Evolutionary conservation across 306 rosid genomes (phyloP).

Genomic region (Medicago ruthenica): DNA sequence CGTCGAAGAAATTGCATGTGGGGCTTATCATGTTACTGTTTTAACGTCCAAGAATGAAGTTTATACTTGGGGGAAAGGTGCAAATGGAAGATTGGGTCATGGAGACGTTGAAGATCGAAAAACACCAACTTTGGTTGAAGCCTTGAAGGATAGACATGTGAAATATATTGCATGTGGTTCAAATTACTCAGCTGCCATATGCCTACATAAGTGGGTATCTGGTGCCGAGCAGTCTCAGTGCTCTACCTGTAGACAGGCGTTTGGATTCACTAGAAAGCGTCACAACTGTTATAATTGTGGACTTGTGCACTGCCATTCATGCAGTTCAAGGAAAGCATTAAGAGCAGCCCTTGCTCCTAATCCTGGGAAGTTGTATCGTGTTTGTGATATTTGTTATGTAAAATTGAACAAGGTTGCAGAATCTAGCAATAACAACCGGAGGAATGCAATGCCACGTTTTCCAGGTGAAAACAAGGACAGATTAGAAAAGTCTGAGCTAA

Average conservation of each 20-base stretch:
- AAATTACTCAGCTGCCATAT: slow-evolving; percentile 86
- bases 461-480: slow-evolving; percentile 96
- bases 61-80: slow-evolving; percentile 99
- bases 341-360: slow-evolving; percentile 96
- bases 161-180: slow-evolving; percentile 93
- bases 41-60: slow-evolving; percentile 89
- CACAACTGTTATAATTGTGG: slow-evolving; percentile 99
- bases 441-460: slow-evolving; percentile 78
- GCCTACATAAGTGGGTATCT: slow-evolving; percentile 98
- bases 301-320: slow-evolving; percentile 97
- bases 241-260: slow-evolving; percentile 97
- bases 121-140: slow-evolving; percentile 83
- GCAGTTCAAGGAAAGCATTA: slow-evolving; percentile 91
- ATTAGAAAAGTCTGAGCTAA: slow-evolving; percentile 79
- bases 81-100: slow-evolving; percentile 98
- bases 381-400: slow-evolving; percentile 85
- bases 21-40: slow-evolving; percentile 91
- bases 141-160: slow-evolving; percentile 90
- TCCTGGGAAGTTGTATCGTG: slow-evolving; percentile 87
- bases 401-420: slow-evolving; percentile 86
- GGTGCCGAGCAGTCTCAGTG: slow-evolving; percentile 99
- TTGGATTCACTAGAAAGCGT: slow-evolving; percentile 95
- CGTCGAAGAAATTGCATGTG: slow-evolving; percentile 88
- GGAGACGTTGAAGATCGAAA: slow-evolving; percentile 97
- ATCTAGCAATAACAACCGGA: slow-evolving; percentile 60